Percentiles rank a stretch among this genome's conserved stretches.
Conservation (phyloP, 805 yeast genomes). For the Lipomyces mesembrius region DNA sequence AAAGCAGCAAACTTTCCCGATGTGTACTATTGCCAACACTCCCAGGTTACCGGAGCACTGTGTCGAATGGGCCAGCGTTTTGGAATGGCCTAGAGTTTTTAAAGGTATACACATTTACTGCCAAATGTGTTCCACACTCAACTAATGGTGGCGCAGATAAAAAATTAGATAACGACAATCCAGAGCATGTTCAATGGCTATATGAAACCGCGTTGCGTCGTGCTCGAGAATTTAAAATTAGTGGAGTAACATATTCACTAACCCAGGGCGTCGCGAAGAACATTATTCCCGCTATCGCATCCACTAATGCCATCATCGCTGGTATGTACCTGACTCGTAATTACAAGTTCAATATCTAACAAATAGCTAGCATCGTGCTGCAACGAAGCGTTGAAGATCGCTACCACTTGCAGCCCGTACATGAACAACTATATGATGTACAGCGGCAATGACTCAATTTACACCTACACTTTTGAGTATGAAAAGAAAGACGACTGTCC, state of each 20-base stretch:
- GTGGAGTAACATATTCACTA: conserved; percentile 69
- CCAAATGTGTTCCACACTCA: not conserved
- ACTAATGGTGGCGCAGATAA: conserved; percentile 38
- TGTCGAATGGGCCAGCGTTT: conserved; percentile 82
- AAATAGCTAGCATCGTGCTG: conserved; percentile 62
- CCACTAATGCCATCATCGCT: conserved; percentile 91
- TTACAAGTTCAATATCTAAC: not conserved
- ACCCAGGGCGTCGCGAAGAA: conserved; percentile 88
- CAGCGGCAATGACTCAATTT: conserved; percentile 79
- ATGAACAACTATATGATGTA: conserved; percentile 83
- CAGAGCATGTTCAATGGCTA: conserved; percentile 68
- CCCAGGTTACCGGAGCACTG: conserved; percentile 96
- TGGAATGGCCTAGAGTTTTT: conserved; percentile 68
- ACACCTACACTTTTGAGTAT: conserved; percentile 71
- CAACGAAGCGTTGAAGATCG: conserved; percentile 79
- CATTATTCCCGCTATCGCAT: conserved; percentile 91
- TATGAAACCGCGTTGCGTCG: conserved; percentile 58
- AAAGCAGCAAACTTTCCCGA: conserved; percentile 69
- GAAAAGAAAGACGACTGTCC: conserved; percentile 66
- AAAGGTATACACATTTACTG: conserved; percentile 39
- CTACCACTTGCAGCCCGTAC: conserved; percentile 69
- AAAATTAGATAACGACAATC: conserved; percentile 69
- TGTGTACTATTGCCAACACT: conserved; percentile 91
- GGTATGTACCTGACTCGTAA: conserved; percentile 49
- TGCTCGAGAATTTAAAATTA: conserved; percentile 67